Evolutionary conservation across 805 yeast genomes (phyloP).

Genomic region (Sungouiozyma ichnusensis): DNA sequence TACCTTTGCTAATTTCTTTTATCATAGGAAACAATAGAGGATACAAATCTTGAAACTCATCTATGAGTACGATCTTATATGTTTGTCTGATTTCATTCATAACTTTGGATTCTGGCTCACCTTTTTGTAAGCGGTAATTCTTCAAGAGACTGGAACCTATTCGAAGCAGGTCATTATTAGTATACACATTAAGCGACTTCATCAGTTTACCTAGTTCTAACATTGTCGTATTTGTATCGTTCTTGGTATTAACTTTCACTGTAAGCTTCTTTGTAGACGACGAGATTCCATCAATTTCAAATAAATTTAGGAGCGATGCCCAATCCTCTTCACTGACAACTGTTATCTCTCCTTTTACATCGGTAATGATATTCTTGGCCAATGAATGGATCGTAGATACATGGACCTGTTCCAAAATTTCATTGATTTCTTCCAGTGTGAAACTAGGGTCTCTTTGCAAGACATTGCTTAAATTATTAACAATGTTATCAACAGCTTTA

Average conservation of each 20-base stretch:
- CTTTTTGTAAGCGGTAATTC: not conserved
- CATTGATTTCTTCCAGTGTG: conserved; percentile 4
- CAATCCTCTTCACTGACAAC: conserved; percentile 45
- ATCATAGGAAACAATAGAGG: conserved; percentile 39
- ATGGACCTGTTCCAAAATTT: conserved; percentile 25
- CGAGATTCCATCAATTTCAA: not conserved
- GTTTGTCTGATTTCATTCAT: conserved; percentile 11
- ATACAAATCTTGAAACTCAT: conserved; percentile 67
- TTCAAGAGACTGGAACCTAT: conserved; percentile 14
- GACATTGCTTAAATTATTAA: conserved; percentile 21
- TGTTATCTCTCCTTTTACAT: conserved; percentile 26
- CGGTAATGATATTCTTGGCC: conserved; percentile 40
- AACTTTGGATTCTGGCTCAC: not conserved
- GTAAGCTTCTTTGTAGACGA: not conserved
- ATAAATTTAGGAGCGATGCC: not conserved
- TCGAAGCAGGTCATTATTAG: conserved; percentile 24
- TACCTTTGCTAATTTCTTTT: conserved; percentile 27
- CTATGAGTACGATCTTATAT: conserved; percentile 43
- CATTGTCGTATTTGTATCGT: not conserved
- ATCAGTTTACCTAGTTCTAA: conserved; percentile 16
- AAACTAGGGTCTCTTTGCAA: conserved; percentile 15
- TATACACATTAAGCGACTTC: conserved; percentile 27
- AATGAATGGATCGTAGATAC: conserved; percentile 57
- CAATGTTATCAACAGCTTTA: conserved; percentile 46
- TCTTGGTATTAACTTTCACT: not conserved